Conservation (phyloP, 768 basidiomycete genomes). For the Boletus pseudo-olivaceus region DNA sequence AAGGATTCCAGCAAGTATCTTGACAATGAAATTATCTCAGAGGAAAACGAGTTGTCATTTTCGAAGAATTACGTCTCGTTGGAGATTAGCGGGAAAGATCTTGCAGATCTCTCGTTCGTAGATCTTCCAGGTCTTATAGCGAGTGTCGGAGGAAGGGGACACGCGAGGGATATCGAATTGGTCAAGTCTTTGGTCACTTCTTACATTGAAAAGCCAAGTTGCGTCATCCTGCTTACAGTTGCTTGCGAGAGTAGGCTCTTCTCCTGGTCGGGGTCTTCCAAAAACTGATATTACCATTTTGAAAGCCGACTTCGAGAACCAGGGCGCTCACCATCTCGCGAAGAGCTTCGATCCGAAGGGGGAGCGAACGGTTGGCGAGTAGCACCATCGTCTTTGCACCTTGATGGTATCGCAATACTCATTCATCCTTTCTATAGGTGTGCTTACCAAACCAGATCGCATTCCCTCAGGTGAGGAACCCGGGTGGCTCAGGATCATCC, state of each 20-base stretch:
- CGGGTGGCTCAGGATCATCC: too few relatives aligned
- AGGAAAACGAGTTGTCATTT: background rate
- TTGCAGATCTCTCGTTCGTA: background rate
- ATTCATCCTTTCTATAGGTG: background rate
- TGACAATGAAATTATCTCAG: background rate
- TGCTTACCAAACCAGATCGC: background rate
- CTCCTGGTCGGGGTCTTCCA: background rate
- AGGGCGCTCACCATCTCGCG: background rate
- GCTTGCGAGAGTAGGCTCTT: background rate
- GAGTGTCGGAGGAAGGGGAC: background rate
- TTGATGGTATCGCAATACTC: too few relatives aligned
- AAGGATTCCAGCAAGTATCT: background rate
- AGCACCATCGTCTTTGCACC: too few relatives aligned
- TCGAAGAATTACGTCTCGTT: background rate
- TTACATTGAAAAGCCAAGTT: background rate
- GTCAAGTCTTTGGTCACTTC: background rate
- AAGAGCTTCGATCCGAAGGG: background rate
- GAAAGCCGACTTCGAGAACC: background rate
- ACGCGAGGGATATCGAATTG: background rate
- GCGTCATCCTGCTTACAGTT: background rate
- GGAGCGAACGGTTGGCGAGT: background rate
- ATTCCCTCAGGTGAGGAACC: too few relatives aligned
- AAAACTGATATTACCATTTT: background rate
- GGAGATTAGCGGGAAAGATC: background rate
- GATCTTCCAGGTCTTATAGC: background rate